These are phyloP conservation scores for Elongisporangium prolatum DNA, from an alignment of 352 stramenopile genomes.

Conservation along the genomic window DNA sequence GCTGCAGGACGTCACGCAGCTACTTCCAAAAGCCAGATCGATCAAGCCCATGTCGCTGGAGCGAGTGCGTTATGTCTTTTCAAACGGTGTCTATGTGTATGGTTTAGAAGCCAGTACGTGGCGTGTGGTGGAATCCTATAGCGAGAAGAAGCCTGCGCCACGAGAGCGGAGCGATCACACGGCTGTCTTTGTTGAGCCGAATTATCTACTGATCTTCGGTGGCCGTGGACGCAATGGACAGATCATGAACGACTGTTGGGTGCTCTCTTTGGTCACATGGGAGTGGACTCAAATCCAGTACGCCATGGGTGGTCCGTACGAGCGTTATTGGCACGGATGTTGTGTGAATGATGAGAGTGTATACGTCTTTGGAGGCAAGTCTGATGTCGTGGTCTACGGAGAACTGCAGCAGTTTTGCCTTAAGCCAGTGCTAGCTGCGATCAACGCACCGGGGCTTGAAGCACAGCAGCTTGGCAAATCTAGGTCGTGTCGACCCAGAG, in stretches of 20 bases:
- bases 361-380: slow-evolving; percentile 65
- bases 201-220: slow-evolving; percentile 44
- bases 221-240: slow-evolving; percentile 48
- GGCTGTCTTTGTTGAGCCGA: slow-evolving; percentile 42
- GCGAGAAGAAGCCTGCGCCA: slow-evolving; percentile 10
- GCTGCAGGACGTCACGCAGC: slow-evolving; percentile 38
- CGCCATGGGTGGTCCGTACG: slow-evolving; percentile 12
- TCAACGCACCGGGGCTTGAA: not conserved
- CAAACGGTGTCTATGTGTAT: slow-evolving; percentile 54
- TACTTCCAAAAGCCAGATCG: slow-evolving; percentile 27
- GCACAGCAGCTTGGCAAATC: not conserved
- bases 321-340: slow-evolving; percentile 43
- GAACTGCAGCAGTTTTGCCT: slow-evolving; percentile 38
- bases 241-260: slow-evolving; percentile 44
- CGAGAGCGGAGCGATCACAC: slow-evolving; percentile 52
- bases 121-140: slow-evolving; percentile 34
- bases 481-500: not conserved
- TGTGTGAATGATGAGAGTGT: slow-evolving; percentile 30
- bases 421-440: not conserved
- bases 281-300: slow-evolving; percentile 40
- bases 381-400: slow-evolving; percentile 38
- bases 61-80: slow-evolving; percentile 52
- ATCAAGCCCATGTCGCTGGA: slow-evolving; percentile 38
- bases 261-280: slow-evolving; percentile 42
- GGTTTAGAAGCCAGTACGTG: slow-evolving; percentile 28